Evolutionary conservation across 2,329 filamentous ascomycete genomes (phyloP).

Genomic region (Ceratocystis cacaofunesta): DNA sequence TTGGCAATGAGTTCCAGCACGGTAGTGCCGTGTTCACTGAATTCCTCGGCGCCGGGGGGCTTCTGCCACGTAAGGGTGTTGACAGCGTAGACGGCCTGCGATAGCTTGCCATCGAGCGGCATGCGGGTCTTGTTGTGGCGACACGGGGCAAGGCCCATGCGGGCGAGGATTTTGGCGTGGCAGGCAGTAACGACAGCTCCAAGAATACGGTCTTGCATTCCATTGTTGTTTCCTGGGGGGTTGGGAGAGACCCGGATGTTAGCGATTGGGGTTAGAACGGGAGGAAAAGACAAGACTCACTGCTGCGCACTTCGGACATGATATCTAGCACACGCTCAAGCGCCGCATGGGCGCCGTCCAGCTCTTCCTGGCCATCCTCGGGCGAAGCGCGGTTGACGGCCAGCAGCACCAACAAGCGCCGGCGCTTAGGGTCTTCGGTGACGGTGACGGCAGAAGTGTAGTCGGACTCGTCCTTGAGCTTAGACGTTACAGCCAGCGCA

Average conservation of each 20-base stretch:
- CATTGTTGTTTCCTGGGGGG: constrained; percentile 9
- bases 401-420: constrained; percentile 11
- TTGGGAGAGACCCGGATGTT: not conserved
- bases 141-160: constrained; percentile 15
- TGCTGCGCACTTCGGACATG: constrained; percentile 12
- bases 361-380: constrained; percentile 11
- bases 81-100: constrained; percentile 14
- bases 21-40: constrained; percentile 4
- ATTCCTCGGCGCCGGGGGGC: constrained; percentile 8
- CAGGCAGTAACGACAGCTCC: constrained; percentile 12
- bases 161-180: constrained; percentile 15
- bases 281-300: constrained; percentile 8
- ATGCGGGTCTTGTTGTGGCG: constrained; percentile 16
- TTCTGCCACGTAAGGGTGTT: constrained; percentile 11
- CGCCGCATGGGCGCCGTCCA: constrained; percentile 7
- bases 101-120: constrained; percentile 14
- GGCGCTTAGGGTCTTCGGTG: constrained; percentile 10
- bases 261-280: not conserved
- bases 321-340: constrained; percentile 12
- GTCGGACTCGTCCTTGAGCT: constrained; percentile 16
- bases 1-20: constrained; percentile 10
- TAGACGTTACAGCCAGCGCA: constrained; percentile 13
- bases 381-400: constrained; percentile 14
- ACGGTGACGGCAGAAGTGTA: constrained; percentile 15
- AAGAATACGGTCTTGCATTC: constrained; percentile 14